Evolutionary conservation across 129 eudicot genomes (phyloP), one percentile per base, ranked within the genome.

Genomic region (Artemisia annua): DNA sequence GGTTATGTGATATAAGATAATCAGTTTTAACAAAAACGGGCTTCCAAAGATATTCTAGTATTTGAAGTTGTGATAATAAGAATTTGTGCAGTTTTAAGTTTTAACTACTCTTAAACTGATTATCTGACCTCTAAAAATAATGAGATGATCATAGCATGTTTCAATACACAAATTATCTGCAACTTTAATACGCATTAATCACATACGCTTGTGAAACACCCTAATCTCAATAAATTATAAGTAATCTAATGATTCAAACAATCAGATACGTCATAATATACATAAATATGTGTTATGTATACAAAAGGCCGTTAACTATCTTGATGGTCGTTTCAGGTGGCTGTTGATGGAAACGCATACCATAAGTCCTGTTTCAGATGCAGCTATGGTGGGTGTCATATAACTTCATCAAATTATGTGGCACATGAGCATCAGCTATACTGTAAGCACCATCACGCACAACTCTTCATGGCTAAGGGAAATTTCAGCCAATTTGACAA

Each of bases 371-470:
- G 95, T 75, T 88, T 88, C 80, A 75, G 67, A 66, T 88, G 95
- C 78, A 75, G 87, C 78, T 84, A 78, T 19, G 95, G 95, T 8
- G 90, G 95, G n/a, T 88, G 95, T 65, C 75, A 78, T 51, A 75
- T 88, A 72, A 88, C 85, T 78, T 77, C 95, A 55, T 88, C 95
- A 62, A 81, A 85, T 80, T 88, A 83, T 61, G 88, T 85, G 59
- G 82, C 88, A 3, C 95, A 88, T n/a, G 95, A 88, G 67, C 90
- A 85, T 18, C 88, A 73, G 46, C 82, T 88, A 32, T 88, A 80
- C 72, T 88, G 95, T 72, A 81, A 80, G 80, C 95, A 88, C 71
- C 95, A 88, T 72, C 84, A 83, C 32, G 78, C 86, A 0, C 95
- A 88, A 52, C 83, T 88, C 15, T 88, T 88, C 78, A 85, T 80